Percentiles rank a stretch among this genome's conserved stretches.
phyloP scores from a whole-genome alignment of 306 rosid genomes.

The Pueraria montana region DNA sequence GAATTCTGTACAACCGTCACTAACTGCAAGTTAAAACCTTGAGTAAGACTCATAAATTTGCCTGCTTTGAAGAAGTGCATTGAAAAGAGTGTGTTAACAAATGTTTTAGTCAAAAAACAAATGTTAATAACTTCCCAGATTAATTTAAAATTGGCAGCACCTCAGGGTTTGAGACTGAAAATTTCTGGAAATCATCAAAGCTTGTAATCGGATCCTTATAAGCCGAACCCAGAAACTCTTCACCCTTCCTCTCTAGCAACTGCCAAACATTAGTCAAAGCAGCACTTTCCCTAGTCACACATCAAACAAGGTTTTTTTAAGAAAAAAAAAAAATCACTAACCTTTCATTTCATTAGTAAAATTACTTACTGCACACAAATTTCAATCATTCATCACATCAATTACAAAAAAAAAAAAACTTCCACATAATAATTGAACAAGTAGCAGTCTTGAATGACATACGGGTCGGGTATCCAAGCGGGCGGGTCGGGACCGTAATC shows the following conservation, averaged over 20 bases:
- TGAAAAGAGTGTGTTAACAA: background rate
- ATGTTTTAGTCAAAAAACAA: no score
- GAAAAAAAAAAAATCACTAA: constrained; percentile 7
- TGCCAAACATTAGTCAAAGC: constrained; percentile 72
- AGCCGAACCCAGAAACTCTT: constrained; percentile 74
- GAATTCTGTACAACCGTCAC: background rate
- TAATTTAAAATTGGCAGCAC: constrained; percentile 35
- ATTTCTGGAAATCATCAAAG: constrained; percentile 79
- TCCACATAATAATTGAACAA: no score
- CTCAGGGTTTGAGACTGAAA: constrained; percentile 90
- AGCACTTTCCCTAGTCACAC: constrained; percentile 66
- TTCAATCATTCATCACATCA: no score
- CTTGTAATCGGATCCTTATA: constrained; percentile 88
- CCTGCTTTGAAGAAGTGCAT: no score
- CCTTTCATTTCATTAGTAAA: constrained; percentile 18
- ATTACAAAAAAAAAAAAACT: no score
- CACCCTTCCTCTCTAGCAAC: constrained; percentile 77
- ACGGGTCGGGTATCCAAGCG: constrained; percentile 92
- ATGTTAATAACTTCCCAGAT: background rate
- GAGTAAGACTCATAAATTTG: no score
- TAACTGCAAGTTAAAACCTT: background rate
- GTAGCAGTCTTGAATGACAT: no score
- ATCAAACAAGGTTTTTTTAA: constrained; percentile 21
- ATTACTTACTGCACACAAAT: constrained; percentile 13
- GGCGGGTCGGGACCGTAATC: constrained; percentile 88